Evolutionary conservation across 2,329 filamentous ascomycete genomes (phyloP).

Genomic region (Ascochyta rabiei): DNA sequence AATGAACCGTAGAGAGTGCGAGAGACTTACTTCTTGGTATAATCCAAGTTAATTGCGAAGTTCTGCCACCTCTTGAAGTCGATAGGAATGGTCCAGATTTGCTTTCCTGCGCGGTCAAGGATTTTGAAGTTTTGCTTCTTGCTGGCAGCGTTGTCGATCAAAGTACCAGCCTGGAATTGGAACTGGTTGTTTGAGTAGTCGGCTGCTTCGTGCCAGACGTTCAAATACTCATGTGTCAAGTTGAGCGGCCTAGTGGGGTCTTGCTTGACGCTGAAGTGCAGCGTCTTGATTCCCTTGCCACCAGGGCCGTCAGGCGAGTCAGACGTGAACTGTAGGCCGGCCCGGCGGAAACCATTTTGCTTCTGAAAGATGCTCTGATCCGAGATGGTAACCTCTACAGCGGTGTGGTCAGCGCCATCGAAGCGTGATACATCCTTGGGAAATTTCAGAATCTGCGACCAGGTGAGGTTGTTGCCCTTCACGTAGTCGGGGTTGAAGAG

Average conservation of each 20-base stretch:
- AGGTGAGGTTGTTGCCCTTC: conserved; percentile 59
- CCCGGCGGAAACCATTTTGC: conserved; percentile 66
- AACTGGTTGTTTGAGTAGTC: conserved; percentile 52
- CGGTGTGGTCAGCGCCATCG: conserved; percentile 50
- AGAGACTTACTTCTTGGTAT: conserved; percentile 57
- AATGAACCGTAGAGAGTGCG: not conserved
- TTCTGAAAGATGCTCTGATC: conserved; percentile 66
- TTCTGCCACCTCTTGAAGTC: conserved; percentile 63
- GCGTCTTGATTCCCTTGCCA: conserved; percentile 62
- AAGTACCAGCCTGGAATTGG: conserved; percentile 61
- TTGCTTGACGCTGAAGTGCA: conserved; percentile 66
- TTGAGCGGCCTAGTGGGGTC: conserved; percentile 61
- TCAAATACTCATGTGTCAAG: conserved; percentile 65
- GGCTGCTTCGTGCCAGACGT: conserved; percentile 48
- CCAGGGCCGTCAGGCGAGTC: conserved; percentile 60
- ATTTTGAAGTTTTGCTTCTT: conserved; percentile 53
- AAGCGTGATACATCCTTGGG: conserved; percentile 55
- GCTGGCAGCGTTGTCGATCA: conserved; percentile 56
- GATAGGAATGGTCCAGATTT: conserved; percentile 60
- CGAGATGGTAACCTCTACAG: conserved; percentile 62
- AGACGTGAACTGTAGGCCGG: conserved; percentile 60
- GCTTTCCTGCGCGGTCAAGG: conserved; percentile 41
- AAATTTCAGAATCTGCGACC: conserved; percentile 59
- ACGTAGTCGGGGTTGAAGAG: conserved; percentile 61
- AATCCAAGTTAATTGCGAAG: conserved; percentile 66